Conservation (phyloP, 1,284 basidiomycete genomes). For the Moniliella sp. region DNA sequence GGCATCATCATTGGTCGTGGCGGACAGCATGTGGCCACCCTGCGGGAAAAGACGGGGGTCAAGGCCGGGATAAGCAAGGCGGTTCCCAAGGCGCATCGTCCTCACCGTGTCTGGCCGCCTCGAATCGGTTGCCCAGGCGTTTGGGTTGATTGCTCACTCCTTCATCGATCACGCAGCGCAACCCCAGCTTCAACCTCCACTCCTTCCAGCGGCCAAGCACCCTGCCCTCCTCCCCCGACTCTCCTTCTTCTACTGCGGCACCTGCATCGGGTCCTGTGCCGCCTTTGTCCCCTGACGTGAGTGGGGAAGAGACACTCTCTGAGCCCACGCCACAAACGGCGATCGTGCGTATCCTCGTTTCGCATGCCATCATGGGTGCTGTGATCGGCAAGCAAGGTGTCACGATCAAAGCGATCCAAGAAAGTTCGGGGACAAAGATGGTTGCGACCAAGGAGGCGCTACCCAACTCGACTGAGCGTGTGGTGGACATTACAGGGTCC, state of each 20-base stretch:
- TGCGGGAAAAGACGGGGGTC: slow-evolving; percentile 79
- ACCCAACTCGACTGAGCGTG: slow-evolving; percentile 41
- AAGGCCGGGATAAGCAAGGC: slow-evolving; percentile 97
- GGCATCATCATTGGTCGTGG: slow-evolving; percentile 48
- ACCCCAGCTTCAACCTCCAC: too few species aligned
- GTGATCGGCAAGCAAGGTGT: slow-evolving; percentile 34
- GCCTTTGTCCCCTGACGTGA: too few species aligned
- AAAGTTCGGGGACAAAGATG: slow-evolving; percentile 32
- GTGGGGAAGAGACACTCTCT: too few species aligned
- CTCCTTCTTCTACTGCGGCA: too few species aligned
- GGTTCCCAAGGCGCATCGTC: slow-evolving; percentile 82
- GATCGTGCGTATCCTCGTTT: slow-evolving; percentile 50
- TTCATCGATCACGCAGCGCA: too few species aligned
- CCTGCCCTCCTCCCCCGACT: too few species aligned
- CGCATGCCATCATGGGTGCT: slow-evolving; percentile 34
- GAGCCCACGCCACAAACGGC: too few species aligned
- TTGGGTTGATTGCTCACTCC: too few species aligned
- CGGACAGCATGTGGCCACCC: slow-evolving; percentile 82
- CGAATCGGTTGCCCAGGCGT: slow-evolving; percentile 71
- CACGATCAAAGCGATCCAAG: slow-evolving; percentile 35
- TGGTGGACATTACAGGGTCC: slow-evolving; percentile 83
- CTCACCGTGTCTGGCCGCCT: slow-evolving; percentile 76
- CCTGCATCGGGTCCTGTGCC: too few species aligned
- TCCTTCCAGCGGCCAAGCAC: too few species aligned
- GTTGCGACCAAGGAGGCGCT: slow-evolving; percentile 35